Evolutionary conservation across 1,139 yeast genomes (phyloP).

Genomic region (Eremothecium gossypii): DNA sequence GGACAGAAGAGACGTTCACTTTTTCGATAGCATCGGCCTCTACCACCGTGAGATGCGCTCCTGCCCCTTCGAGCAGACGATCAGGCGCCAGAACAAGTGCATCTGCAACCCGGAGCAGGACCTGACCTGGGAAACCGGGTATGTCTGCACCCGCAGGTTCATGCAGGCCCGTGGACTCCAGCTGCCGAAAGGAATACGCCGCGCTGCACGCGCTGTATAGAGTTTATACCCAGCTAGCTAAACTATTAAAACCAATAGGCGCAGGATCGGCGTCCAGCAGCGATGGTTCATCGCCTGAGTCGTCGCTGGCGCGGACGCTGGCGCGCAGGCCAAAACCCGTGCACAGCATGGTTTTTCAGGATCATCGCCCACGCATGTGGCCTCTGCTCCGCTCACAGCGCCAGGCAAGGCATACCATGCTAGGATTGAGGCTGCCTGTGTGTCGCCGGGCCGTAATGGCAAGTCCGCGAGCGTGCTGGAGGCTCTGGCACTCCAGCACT

Average conservation of each 20-base stretch:
- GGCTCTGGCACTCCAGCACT: neutral
- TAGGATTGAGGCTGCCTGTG: too few species aligned
- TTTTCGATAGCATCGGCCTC: conserved; percentile 77
- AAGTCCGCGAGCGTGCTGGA: neutral
- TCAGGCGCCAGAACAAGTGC: conserved; percentile 50
- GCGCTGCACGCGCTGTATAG: neutral
- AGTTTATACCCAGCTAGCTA: too few species aligned
- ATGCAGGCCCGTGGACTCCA: conserved; percentile 23
- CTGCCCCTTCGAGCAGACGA: conserved; percentile 58
- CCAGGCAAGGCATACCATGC: too few species aligned
- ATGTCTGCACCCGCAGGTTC: conserved; percentile 29
- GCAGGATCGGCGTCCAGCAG: too few species aligned
- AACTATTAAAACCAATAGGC: too few species aligned
- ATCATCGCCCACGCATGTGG: too few species aligned
- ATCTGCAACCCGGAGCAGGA: conserved; percentile 48
- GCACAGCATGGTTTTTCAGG: too few species aligned
- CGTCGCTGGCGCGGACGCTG: too few species aligned
- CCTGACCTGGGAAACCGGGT: conserved; percentile 26
- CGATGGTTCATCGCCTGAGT: too few species aligned
- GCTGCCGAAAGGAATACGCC: conserved; percentile 22
- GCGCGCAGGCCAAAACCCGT: too few species aligned
- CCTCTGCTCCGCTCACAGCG: too few species aligned
- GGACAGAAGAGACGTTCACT: conserved; percentile 57
- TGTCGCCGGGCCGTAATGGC: neutral
- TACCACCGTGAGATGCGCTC: conserved; percentile 69